Conservation (phyloP, 176 grass and related monocot species). For the Poa pratensis region DNA sequence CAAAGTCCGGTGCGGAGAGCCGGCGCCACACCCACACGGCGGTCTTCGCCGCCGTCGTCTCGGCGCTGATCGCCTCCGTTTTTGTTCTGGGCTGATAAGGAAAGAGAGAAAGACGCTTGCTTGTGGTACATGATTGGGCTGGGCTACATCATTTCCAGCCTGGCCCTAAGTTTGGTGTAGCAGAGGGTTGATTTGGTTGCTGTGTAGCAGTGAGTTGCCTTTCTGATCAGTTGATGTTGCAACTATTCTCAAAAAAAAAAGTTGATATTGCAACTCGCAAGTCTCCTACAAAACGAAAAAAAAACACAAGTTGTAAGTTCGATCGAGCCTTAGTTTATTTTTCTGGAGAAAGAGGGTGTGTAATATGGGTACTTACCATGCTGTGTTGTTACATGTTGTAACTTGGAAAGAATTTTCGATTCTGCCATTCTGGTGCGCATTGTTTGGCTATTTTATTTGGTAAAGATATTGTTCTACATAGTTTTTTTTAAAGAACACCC, state of each 20-base stretch:
- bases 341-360: background rate
- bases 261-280: too few relatives aligned
- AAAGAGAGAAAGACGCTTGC: background rate
- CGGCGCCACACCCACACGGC: background rate
- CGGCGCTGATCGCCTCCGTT: conserved; percentile 17
- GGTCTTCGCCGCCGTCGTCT: conserved; percentile 23
- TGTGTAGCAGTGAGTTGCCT: background rate
- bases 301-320: too few relatives aligned
- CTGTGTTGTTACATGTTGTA: background rate
- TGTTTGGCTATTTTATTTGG: too few relatives aligned
- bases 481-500: too few relatives aligned
- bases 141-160: background rate
- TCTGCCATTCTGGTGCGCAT: background rate
- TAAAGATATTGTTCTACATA: too few relatives aligned
- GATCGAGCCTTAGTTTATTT: background rate
- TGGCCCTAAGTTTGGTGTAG: background rate
- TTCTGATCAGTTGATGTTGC: background rate
- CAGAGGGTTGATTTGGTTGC: background rate
- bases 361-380: background rate
- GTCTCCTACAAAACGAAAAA: background rate
- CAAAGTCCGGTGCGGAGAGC: background rate
- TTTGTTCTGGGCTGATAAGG: background rate
- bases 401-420: background rate
- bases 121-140: background rate
- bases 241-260: too few relatives aligned